A percentile compares a stretch with the other conserved stretches of the same genome.
Conservation (phyloP, 1,284 basidiomycete species). For the Trichosporon ovoides region DNA sequence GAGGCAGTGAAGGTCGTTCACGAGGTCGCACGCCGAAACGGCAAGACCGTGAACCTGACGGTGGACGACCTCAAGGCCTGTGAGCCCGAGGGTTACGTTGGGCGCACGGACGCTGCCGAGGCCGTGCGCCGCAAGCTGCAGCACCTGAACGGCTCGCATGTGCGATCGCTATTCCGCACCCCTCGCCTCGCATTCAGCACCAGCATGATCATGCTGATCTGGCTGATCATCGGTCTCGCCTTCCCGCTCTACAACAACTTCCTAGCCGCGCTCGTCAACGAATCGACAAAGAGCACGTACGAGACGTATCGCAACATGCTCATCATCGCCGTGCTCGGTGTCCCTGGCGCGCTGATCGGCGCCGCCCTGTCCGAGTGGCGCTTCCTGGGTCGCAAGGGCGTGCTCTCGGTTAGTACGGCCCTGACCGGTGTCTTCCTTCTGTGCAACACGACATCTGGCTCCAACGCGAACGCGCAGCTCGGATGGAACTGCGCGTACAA, state of each 20-base stretch:
- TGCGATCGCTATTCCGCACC: slow-evolving; percentile 56
- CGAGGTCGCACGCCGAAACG: slow-evolving; percentile 55
- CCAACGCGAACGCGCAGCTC: slow-evolving; percentile 52
- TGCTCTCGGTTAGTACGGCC: slow-evolving; percentile 53
- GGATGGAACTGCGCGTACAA: slow-evolving; percentile 58
- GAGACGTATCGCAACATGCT: slow-evolving; percentile 56
- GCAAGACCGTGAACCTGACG: slow-evolving; percentile 53
- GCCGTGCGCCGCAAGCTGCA: slow-evolving; percentile 42
- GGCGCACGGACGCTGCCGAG: slow-evolving; percentile 18
- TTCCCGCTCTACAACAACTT: slow-evolving; percentile 49
- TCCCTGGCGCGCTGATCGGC: slow-evolving; percentile 60
- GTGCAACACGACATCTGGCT: slow-evolving; percentile 58
- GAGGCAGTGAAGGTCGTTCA: slow-evolving; percentile 55
- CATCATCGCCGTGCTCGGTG: slow-evolving; percentile 51
- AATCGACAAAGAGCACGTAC: slow-evolving; percentile 24
- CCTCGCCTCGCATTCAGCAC: slow-evolving; percentile 55
- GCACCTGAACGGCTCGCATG: slow-evolving; percentile 51
- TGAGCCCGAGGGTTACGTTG: slow-evolving; percentile 22
- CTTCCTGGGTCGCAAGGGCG: slow-evolving; percentile 54
- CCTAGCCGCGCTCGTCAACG: slow-evolving; percentile 56
- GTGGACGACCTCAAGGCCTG: slow-evolving; percentile 52
- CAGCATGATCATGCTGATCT: slow-evolving; percentile 55
- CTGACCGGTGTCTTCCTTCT: slow-evolving; percentile 60
- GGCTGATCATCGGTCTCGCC: slow-evolving; percentile 58
- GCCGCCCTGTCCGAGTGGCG: slow-evolving; percentile 56